phyloP scores from a whole-genome alignment of 768 basidiomycete species.

The Asterophora lycoperdoides region DNA sequence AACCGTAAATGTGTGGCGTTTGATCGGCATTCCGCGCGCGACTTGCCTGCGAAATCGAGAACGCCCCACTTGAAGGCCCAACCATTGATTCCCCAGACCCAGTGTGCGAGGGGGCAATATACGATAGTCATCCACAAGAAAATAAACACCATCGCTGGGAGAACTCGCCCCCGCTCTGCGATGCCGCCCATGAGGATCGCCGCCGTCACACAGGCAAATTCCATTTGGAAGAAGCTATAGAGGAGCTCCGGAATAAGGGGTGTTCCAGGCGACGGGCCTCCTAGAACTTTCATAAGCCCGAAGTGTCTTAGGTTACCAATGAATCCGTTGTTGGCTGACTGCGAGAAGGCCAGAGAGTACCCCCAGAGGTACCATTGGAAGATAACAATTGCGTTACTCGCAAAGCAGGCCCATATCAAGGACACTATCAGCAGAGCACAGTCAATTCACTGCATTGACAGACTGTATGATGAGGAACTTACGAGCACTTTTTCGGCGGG shows the following conservation, averaged over 20 bases:
- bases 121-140: slow-evolving; percentile 87
- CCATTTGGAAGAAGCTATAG: slow-evolving; percentile 86
- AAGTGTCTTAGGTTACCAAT: slow-evolving; percentile 81
- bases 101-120: slow-evolving; percentile 83
- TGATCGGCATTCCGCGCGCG: not conserved
- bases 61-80: slow-evolving; percentile 87
- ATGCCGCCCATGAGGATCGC: slow-evolving; percentile 74
- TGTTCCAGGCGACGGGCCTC: slow-evolving; percentile 70
- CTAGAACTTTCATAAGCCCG: slow-evolving; percentile 69
- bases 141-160: slow-evolving; percentile 76
- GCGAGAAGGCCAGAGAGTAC: slow-evolving; percentile 81
- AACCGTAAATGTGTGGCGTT: not conserved
- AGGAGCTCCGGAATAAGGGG: slow-evolving; percentile 78
- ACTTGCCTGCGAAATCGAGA: slow-evolving; percentile 79
- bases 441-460: not conserved
- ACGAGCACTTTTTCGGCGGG: slow-evolving; percentile 63
- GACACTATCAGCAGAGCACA: slow-evolving; percentile 38
- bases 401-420: slow-evolving; percentile 71
- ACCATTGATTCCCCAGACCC: slow-evolving; percentile 78
- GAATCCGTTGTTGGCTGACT: slow-evolving; percentile 66
- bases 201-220: slow-evolving; percentile 79
- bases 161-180: slow-evolving; percentile 81
- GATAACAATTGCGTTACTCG: slow-evolving; percentile 70
- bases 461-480: slow-evolving; percentile 15
- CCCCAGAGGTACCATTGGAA: slow-evolving; percentile 74